phyloP scores from a whole-genome alignment of 768 basidiomycete species.

The Leccinellum rugosiceps region DNA sequence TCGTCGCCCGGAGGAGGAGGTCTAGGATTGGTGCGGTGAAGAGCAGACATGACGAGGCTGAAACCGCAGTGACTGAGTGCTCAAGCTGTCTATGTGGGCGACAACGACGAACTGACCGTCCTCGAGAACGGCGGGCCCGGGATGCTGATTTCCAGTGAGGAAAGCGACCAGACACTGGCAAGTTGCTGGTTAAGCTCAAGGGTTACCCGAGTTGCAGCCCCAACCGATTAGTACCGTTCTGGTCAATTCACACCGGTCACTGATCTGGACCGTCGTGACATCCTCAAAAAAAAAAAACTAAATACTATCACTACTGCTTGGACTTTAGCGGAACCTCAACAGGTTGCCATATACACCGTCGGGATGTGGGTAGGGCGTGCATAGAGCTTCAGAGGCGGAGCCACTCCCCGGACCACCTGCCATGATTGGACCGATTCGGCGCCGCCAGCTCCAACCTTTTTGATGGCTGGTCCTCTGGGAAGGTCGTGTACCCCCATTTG shows the following conservation, averaged over 20 bases:
- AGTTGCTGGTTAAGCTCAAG: constrained; percentile 1
- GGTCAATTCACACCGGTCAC: not conserved
- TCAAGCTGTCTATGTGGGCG: too few species aligned
- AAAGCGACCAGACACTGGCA: not conserved
- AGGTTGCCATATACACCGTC: not conserved
- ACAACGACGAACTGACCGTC: not conserved
- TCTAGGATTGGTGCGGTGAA: constrained; percentile 31
- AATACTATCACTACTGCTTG: too few species aligned
- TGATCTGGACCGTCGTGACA: too few species aligned
- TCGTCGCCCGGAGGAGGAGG: constrained; percentile 55
- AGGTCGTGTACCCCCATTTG: too few species aligned
- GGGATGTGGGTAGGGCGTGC: too few species aligned
- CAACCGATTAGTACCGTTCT: not conserved
- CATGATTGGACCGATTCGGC: not conserved
- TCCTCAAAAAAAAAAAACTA: too few species aligned
- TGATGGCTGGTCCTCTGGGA: too few species aligned
- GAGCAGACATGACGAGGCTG: constrained; percentile 33
- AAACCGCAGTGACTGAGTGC: not conserved
- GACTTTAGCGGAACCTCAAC: too few species aligned
- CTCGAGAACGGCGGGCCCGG: not conserved
- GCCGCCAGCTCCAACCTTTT: too few species aligned
- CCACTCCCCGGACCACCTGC: not conserved
- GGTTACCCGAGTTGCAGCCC: not conserved
- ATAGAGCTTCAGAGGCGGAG: too few species aligned
- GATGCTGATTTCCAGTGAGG: not conserved